Evolutionary conservation across 2,329 filamentous ascomycete species (phyloP).

Genomic region (Colletotrichum eremochloae): DNA sequence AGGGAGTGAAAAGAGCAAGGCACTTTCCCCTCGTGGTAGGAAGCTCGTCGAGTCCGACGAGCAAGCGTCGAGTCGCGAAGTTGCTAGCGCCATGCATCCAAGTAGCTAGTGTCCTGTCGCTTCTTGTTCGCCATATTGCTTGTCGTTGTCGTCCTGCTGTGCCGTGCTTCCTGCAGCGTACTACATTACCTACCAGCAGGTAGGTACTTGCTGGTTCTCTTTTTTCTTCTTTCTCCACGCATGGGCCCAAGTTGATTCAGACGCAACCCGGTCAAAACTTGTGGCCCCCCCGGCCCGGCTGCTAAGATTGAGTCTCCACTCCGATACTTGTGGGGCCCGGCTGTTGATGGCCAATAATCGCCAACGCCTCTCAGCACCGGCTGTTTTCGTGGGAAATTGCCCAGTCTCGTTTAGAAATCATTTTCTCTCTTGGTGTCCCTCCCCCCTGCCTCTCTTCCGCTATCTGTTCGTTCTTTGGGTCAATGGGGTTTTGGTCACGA

Average conservation of each 20-base stretch:
- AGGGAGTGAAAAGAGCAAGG: background rate
- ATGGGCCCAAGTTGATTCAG: conserved; percentile 12
- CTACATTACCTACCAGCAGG: no score
- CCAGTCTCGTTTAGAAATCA: conserved; percentile 32
- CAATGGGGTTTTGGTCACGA: conserved; percentile 17
- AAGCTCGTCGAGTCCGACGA: background rate
- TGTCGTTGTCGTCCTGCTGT: background rate
- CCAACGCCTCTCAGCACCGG: conserved; percentile 25
- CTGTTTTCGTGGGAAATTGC: conserved; percentile 33
- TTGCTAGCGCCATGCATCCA: background rate
- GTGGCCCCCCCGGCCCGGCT: background rate
- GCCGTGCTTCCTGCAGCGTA: background rate
- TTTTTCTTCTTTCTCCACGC: conserved; percentile 1
- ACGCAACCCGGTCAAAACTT: background rate
- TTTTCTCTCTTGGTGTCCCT: background rate
- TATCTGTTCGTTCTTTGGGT: conserved; percentile 5
- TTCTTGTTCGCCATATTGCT: conserved; percentile 1
- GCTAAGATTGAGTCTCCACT: conserved; percentile 24
- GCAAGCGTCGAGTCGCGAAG: conserved; percentile 3
- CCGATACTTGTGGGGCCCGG: background rate
- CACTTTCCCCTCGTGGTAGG: background rate
- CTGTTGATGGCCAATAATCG: conserved; percentile 24
- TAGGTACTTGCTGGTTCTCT: background rate
- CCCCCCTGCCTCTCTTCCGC: background rate
- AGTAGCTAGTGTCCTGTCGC: background rate